phyloP scores from a whole-genome alignment of 495 filamentous ascomycete species.

The Acidiella bohemica region DNA sequence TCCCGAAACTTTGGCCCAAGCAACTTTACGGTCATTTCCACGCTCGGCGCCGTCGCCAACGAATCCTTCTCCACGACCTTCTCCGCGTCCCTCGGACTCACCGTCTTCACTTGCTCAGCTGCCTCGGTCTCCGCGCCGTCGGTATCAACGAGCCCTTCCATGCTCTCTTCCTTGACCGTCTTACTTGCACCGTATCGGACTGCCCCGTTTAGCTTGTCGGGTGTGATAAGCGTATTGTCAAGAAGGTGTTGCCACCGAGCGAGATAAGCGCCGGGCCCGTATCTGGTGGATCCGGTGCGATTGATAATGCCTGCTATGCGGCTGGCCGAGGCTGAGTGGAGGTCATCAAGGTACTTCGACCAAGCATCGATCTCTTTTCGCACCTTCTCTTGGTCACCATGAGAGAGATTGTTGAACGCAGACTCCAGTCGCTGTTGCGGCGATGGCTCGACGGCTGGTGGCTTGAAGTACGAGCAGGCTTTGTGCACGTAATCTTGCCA shows the following conservation, averaged over 20 bases:
- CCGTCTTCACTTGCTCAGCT: slow-evolving; percentile 13
- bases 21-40: slow-evolving; percentile 14
- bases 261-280: slow-evolving; percentile 51
- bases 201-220: slow-evolving; percentile 31
- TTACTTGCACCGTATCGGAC: slow-evolving; percentile 40
- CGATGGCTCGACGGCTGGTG: slow-evolving; percentile 7
- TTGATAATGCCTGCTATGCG: slow-evolving; percentile 31
- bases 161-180: slow-evolving; percentile 35
- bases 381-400: slow-evolving; percentile 26
- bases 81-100: not conserved
- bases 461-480: slow-evolving; percentile 31
- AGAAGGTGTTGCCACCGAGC: slow-evolving; percentile 49
- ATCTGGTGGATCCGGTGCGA: slow-evolving; percentile 21
- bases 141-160: slow-evolving; percentile 34
- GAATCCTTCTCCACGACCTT: slow-evolving; percentile 6
- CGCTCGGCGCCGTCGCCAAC: slow-evolving; percentile 11
- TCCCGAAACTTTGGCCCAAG: slow-evolving; percentile 20
- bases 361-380: slow-evolving; percentile 37
- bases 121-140: slow-evolving; percentile 21
- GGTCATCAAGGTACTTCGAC: slow-evolving; percentile 36
- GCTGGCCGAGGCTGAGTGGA: slow-evolving; percentile 35
- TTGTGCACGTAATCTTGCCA: slow-evolving; percentile 36
- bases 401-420: slow-evolving; percentile 35
- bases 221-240: slow-evolving; percentile 45
- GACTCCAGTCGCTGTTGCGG: slow-evolving; percentile 30